Evolutionary conservation across 2,329 filamentous ascomycete species (phyloP).

Genomic region (Fusarium cyanostomum): DNA sequence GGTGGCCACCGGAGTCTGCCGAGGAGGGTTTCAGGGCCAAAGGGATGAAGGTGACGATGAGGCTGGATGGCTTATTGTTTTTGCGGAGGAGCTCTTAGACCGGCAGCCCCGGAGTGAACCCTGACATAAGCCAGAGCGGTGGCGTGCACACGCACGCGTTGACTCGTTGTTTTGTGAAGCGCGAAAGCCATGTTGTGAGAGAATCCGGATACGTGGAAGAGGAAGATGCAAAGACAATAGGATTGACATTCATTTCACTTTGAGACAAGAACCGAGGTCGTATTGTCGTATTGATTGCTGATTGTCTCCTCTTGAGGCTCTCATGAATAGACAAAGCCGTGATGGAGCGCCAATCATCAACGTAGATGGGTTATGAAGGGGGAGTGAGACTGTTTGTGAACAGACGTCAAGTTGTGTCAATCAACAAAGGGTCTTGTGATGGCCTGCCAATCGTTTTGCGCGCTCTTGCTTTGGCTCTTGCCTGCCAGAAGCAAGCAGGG

Average conservation of each 20-base stretch:
- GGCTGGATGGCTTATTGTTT: conserved; percentile 15
- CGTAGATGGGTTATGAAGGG: neutral
- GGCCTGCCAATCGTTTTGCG: conserved; percentile 32
- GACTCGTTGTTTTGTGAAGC: conserved; percentile 21
- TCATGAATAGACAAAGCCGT: neutral
- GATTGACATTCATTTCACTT: neutral
- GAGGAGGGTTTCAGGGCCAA: conserved; percentile 12
- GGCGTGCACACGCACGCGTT: conserved; percentile 29
- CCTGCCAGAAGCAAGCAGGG: conserved; percentile 30
- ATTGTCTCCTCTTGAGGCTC: neutral
- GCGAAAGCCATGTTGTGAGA: neutral
- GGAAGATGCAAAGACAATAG: neutral
- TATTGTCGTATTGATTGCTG: neutral
- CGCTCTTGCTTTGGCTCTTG: conserved; percentile 18
- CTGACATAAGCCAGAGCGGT: conserved; percentile 26
- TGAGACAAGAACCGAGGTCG: neutral
- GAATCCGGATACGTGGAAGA: conserved; percentile 1
- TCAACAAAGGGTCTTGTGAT: conserved; percentile 30
- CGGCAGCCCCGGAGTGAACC: conserved; percentile 36
- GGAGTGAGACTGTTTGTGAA: conserved; percentile 1
- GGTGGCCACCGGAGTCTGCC: conserved; percentile 31
- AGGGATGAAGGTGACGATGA: conserved; percentile 21
- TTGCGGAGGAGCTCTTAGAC: conserved; percentile 33
- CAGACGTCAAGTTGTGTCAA: conserved; percentile 12
- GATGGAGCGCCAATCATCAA: neutral